Conservation (phyloP, 805 yeast genomes). For the Ogataea paradorogensis region DNA sequence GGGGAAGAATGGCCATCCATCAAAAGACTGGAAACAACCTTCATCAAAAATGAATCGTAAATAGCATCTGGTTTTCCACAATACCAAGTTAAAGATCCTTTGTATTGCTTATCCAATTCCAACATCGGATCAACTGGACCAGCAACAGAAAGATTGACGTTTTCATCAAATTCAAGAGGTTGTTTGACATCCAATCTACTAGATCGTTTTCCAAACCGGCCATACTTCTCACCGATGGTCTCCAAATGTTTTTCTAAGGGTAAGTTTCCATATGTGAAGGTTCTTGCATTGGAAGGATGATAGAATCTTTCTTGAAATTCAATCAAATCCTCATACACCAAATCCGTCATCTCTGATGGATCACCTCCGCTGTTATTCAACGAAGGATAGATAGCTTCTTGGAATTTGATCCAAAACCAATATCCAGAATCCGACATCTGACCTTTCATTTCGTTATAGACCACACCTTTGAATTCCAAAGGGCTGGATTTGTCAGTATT, state of each 20-base stretch:
- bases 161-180: conserved; percentile 46
- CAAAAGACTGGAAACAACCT: conserved; percentile 64
- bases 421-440: conserved; percentile 88
- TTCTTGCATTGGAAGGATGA: conserved; percentile 86
- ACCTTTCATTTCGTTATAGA: conserved; percentile 98
- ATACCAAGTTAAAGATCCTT: conserved; percentile 85
- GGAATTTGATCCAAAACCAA: conserved; percentile 78
- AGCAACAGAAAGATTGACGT: conserved; percentile 36
- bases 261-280: conserved; percentile 84
- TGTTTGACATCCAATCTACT: conserved; percentile 32
- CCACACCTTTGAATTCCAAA: conserved; percentile 87
- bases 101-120: conserved; percentile 65
- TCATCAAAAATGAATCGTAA: conserved; percentile 70
- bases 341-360: conserved; percentile 72
- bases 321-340: conserved; percentile 70
- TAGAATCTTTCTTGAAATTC: conserved; percentile 74
- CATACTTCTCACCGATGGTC: conserved; percentile 50
- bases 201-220: conserved; percentile 50
- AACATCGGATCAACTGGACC: conserved; percentile 86
- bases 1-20: conserved; percentile 93
- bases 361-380: conserved; percentile 93
- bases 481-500: conserved; percentile 57
- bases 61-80: conserved; percentile 70
- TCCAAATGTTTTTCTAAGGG: conserved; percentile 59
- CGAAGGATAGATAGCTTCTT: conserved; percentile 79